Percentiles rank a stretch among this genome's conserved stretches.
phyloP scores from a whole-genome alignment of 2,329 filamentous ascomycete species.

The Xylariaceae sp. region DNA sequence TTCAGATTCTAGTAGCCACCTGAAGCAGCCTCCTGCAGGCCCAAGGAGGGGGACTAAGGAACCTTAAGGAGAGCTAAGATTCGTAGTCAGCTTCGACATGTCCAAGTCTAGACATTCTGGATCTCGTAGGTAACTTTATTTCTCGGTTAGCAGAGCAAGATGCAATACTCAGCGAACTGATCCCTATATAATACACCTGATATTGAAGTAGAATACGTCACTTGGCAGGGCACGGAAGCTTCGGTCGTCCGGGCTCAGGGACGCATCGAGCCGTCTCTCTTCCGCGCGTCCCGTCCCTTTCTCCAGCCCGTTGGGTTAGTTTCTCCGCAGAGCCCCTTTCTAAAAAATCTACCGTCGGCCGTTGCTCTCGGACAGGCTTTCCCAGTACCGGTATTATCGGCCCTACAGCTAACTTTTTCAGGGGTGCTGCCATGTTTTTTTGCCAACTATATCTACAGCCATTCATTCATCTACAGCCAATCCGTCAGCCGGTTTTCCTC shows the following conservation, averaged over 20 bases:
- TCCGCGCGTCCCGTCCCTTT: conserved; percentile 24
- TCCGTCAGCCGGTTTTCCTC: neutral
- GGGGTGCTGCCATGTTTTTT: neutral
- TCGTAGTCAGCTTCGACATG: conserved; percentile 13
- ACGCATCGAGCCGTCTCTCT: conserved; percentile 21
- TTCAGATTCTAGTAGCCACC: conserved; percentile 27
- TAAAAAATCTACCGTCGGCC: conserved; percentile 2
- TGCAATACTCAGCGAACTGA: conserved; percentile 26
- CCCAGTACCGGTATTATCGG: neutral
- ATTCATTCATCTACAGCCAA: neutral
- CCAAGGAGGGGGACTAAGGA: conserved; percentile 26
- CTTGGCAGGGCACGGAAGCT: conserved; percentile 6
- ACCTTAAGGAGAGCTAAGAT: neutral
- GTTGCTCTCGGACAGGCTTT: neutral
- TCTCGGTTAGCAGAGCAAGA: conserved; percentile 8
- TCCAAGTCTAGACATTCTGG: conserved; percentile 15
- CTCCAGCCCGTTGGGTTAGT: conserved; percentile 17
- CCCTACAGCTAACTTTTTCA: neutral
- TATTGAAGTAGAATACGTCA: neutral
- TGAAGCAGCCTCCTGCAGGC: conserved; percentile 33
- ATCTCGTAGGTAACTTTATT: neutral
- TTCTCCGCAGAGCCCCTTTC: conserved; percentile 29
- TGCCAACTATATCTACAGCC: neutral
- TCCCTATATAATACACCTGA: conserved; percentile 10
- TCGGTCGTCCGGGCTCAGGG: conserved; percentile 9